phyloP scores from a whole-genome alignment of 202 grass and related monocot species.

The Alloteropsis angusta region DNA sequence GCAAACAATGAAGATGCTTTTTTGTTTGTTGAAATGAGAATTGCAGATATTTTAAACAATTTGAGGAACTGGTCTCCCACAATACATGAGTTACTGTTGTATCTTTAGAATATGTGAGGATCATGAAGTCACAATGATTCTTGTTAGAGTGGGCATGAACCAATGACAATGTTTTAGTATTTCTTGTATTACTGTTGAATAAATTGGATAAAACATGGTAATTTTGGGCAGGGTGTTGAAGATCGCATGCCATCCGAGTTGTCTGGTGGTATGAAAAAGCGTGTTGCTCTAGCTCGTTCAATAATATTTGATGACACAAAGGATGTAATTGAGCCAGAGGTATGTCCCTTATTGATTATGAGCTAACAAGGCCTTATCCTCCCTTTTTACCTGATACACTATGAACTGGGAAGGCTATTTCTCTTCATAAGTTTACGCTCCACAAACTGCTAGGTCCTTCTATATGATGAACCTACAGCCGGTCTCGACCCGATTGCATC shows the following conservation, averaged over 20 bases:
- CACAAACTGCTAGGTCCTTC: conserved; percentile 44
- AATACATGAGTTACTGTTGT: background rate
- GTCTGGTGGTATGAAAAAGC: conserved; percentile 99
- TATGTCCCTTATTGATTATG: conserved; percentile 26
- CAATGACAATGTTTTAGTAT: background rate
- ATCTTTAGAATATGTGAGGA: background rate
- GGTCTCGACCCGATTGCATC: conserved; percentile 96
- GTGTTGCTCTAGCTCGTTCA: conserved; percentile 91
- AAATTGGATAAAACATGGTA: background rate
- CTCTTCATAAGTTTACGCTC: background rate
- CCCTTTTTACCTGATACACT: background rate
- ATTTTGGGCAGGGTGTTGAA: conserved; percentile 64
- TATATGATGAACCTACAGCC: conserved; percentile 96
- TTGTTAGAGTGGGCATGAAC: background rate
- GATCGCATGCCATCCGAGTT: conserved; percentile 85
- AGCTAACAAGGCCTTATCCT: conserved; percentile 11
- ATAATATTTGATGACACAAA: conserved; percentile 94
- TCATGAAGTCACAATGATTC: background rate
- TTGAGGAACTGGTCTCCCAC: background rate
- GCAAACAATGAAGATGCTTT: background rate
- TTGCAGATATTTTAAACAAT: background rate
- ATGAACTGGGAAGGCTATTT: background rate
- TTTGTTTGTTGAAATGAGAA: background rate
- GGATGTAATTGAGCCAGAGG: conserved; percentile 84
- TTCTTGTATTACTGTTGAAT: conserved; percentile 14